Conservation (phyloP, 1,284 basidiomycete species). For the Ceratobasidium sp. region DNA sequence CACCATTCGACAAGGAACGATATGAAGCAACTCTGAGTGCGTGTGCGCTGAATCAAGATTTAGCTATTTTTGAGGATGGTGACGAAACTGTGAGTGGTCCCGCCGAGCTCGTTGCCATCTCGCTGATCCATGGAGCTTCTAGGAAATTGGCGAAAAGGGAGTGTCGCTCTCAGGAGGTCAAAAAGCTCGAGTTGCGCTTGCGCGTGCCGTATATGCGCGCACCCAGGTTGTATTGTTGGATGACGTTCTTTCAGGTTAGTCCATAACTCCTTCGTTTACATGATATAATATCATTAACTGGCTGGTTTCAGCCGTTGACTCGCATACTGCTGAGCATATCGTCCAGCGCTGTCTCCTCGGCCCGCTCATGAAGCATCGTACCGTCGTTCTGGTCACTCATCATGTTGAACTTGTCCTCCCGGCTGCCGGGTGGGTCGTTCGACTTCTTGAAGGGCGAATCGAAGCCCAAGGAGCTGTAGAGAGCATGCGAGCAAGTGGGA, state of each 20-base stretch:
- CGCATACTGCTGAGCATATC: constrained; percentile 77
- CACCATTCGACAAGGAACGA: constrained; percentile 54
- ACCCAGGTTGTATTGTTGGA: constrained; percentile 54
- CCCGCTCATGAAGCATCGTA: constrained; percentile 73
- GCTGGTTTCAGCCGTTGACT: constrained; percentile 60
- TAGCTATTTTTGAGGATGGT: constrained; percentile 52
- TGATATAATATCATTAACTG: no score
- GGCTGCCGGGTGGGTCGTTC: constrained; percentile 61
- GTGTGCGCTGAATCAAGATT: constrained; percentile 50
- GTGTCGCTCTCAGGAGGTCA: constrained; percentile 29
- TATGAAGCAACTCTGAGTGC: constrained; percentile 54
- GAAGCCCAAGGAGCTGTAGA: constrained; percentile 28
- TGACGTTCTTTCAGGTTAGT: constrained; percentile 26
- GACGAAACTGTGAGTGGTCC: constrained; percentile 48
- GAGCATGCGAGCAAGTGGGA: constrained; percentile 18
- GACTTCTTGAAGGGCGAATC: constrained; percentile 34
- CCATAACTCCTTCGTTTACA: no score
- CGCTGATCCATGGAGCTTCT: not conserved
- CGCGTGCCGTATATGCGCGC: constrained; percentile 48
- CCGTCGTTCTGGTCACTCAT: constrained; percentile 80
- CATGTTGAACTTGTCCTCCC: constrained; percentile 82
- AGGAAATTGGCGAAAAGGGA: constrained; percentile 45
- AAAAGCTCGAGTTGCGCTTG: constrained; percentile 48
- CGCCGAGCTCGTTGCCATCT: not conserved
- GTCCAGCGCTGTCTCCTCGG: constrained; percentile 74